Evolutionary conservation across 148 eudicot species (phyloP).

Genomic region (Amaranthus cruentus): DNA sequence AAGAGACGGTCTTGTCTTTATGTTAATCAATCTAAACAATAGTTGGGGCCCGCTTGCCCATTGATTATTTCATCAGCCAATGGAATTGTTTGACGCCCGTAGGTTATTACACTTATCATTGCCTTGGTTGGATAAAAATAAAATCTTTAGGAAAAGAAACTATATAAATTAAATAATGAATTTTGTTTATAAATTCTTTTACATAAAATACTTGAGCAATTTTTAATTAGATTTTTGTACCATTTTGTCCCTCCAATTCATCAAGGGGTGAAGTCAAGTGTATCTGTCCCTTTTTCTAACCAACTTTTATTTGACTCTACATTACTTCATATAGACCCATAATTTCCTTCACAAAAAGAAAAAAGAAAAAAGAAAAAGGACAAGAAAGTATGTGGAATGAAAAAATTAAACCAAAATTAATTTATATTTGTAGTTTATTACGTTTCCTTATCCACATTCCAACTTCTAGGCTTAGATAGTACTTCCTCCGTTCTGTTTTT

Average conservation of each 20-base stretch:
- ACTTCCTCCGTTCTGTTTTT: too few relatives aligned
- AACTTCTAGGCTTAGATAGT: neutral
- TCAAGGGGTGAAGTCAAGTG: constrained; percentile 17
- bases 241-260: constrained; percentile 23
- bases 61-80: constrained; percentile 7
- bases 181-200: neutral
- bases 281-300: constrained; percentile 9
- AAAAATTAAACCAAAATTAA: neutral
- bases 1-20: too few relatives aligned
- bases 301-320: constrained; percentile 6
- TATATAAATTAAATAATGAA: neutral
- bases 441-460: constrained; percentile 7
- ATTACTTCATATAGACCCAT: neutral
- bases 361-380: neutral
- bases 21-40: too few relatives aligned
- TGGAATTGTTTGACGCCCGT: constrained; percentile 12
- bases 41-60: constrained; percentile 2
- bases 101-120: neutral
- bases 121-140: neutral
- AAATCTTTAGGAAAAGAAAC: neutral
- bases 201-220: neutral
- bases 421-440: neutral
- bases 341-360: neutral
- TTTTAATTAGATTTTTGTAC: neutral
- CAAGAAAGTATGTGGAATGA: too few relatives aligned